A percentile compares a stretch with the other conserved stretches of the same genome.
phyloP scores from a whole-genome alignment of 345 rosid genomes.

The Gossypium bickii region DNA sequence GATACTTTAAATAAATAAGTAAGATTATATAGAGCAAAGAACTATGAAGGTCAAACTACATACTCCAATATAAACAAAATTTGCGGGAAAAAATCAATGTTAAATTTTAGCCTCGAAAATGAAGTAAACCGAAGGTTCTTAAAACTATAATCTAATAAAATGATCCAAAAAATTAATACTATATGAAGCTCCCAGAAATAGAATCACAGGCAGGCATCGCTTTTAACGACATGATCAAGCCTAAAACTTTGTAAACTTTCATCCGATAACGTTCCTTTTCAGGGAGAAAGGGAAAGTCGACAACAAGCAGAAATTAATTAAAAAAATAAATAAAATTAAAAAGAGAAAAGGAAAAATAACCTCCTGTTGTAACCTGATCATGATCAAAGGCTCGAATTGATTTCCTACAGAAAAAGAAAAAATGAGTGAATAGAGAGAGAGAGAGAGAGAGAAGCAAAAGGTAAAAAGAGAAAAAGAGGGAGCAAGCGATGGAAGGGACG shows the following conservation, averaged over 20 bases:
- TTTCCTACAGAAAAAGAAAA: not conserved
- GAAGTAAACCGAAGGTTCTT: not conserved
- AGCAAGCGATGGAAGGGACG: not conserved
- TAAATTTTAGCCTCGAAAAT: not conserved
- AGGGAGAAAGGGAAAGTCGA: not conserved
- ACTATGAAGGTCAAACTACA: too few species aligned
- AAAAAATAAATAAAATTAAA: not conserved
- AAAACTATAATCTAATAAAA: not conserved
- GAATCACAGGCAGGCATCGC: not conserved
- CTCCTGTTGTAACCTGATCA: not conserved
- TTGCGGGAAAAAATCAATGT: not conserved
- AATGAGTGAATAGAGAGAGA: not conserved
- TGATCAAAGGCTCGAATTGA: slow-evolving; percentile 3
- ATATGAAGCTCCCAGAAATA: not conserved
- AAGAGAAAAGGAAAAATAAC: not conserved
- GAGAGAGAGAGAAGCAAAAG: not conserved
- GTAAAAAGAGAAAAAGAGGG: not conserved
- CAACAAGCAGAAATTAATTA: not conserved
- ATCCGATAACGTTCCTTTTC: not conserved
- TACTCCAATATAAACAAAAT: not conserved
- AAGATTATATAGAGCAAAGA: too few species aligned
- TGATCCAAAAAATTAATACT: not conserved
- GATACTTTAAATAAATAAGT: too few species aligned
- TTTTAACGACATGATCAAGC: not conserved
- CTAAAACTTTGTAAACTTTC: not conserved